Conservation (phyloP, 192 early-diverging fungal genomes). For the Jimgerdemannia lactiflua region DNA sequence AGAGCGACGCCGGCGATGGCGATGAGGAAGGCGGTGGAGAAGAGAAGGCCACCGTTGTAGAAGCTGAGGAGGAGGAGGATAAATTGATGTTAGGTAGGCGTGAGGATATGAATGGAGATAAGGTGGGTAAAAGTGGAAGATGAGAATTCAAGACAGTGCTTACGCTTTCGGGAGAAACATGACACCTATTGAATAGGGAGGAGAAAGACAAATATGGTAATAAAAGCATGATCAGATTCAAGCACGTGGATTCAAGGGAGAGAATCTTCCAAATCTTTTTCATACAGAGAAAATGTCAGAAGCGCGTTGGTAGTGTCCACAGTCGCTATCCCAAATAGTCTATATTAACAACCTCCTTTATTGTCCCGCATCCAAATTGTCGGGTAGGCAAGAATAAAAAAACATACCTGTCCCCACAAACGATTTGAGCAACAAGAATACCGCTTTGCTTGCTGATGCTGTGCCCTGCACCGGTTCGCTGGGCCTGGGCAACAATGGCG, state of each 20-base stretch:
- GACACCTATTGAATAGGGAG: constrained; percentile 6
- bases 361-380: too few relatives aligned
- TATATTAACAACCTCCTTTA: not conserved
- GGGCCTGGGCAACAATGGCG: not conserved
- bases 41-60: constrained; percentile 59
- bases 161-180: constrained; percentile 45
- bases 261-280: too few relatives aligned
- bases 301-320: too few relatives aligned
- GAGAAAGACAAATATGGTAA: too few relatives aligned
- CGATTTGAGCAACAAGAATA: constrained; percentile 44
- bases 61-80: constrained; percentile 42
- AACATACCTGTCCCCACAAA: constrained; percentile 46
- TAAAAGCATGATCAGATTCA: too few relatives aligned
- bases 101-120: not conserved
- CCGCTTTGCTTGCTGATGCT: constrained; percentile 35
- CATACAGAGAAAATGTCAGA: too few relatives aligned
- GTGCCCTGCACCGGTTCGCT: constrained; percentile 25
- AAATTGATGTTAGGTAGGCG: constrained; percentile 18
- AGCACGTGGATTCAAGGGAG: too few relatives aligned
- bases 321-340: not conserved
- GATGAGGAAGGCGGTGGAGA: constrained; percentile 53
- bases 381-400: too few relatives aligned
- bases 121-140: too few relatives aligned
- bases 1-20: constrained; percentile 60
- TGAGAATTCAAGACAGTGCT: not conserved